A percentile compares a stretch with the other conserved stretches of the same genome.
Evolutionary conservation across 1,139 yeast species (phyloP).

Genomic region (Meyerozyma guilliermondii): DNA sequence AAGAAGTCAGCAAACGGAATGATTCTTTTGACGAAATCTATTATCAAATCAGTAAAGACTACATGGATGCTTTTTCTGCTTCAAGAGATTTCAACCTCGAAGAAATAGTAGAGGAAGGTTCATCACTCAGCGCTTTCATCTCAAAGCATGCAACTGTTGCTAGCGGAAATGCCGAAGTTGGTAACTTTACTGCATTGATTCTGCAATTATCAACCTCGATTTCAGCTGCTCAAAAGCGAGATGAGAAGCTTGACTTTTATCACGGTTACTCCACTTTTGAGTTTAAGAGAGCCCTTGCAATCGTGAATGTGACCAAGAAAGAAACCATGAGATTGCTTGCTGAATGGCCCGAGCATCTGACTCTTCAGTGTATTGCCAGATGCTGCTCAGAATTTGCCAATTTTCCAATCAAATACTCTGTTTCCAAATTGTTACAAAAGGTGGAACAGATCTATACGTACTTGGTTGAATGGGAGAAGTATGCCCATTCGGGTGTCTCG

Average conservation of each 20-base stretch:
- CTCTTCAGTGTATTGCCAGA: constrained; percentile 61
- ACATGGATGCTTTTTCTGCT: constrained; percentile 23
- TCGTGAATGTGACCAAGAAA: constrained; percentile 45
- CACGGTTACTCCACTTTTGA: constrained; percentile 60
- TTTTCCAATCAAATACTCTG: constrained; percentile 62
- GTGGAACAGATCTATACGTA: constrained; percentile 81
- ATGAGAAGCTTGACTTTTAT: constrained; percentile 55
- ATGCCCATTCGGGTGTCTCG: constrained; percentile 77
- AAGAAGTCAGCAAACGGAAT: constrained; percentile 18
- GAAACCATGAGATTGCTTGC: constrained; percentile 46
- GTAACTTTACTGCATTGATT: constrained; percentile 41
- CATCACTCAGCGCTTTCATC: constrained; percentile 25
- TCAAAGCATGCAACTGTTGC: constrained; percentile 16
- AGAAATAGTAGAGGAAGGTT: constrained; percentile 39
- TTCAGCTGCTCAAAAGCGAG: constrained; percentile 13
- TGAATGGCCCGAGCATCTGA: constrained; percentile 96
- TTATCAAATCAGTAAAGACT: constrained; percentile 23
- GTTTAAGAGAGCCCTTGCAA: constrained; percentile 50
- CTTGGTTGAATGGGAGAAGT: constrained; percentile 89
- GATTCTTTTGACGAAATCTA: constrained; percentile 27
- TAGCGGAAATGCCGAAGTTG: constrained; percentile 21
- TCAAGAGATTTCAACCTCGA: constrained; percentile 13
- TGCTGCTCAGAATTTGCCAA: constrained; percentile 65
- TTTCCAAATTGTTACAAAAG: constrained; percentile 74
- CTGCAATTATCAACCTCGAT: constrained; percentile 27